Evolutionary conservation across 768 basidiomycete species (phyloP).

Genomic region (Lactarius quietus): DNA sequence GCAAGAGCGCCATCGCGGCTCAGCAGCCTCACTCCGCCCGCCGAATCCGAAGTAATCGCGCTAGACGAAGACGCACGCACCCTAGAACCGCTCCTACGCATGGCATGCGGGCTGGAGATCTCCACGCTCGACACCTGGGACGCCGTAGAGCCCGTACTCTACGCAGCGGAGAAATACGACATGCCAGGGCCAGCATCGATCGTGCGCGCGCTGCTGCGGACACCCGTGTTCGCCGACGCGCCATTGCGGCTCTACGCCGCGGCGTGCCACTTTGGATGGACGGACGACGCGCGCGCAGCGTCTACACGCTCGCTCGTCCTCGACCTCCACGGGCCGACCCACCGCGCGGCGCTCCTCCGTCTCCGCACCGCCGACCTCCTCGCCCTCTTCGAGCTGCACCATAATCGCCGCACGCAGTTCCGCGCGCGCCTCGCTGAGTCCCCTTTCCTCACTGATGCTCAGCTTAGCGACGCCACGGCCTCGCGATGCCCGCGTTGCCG

Average conservation of each 20-base stretch:
- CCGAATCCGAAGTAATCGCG: constrained; percentile 41
- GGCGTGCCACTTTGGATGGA: constrained; percentile 58
- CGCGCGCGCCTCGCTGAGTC: constrained; percentile 49
- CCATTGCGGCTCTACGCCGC: constrained; percentile 53
- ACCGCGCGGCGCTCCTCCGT: constrained; percentile 45
- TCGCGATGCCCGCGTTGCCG: constrained; percentile 54
- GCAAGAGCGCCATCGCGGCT: neutral
- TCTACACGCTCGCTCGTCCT: constrained; percentile 53
- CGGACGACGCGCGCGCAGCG: constrained; percentile 49
- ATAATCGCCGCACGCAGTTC: constrained; percentile 47
- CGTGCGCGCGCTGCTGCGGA: constrained; percentile 54
- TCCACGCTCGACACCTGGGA: constrained; percentile 49
- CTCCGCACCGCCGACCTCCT: constrained; percentile 51
- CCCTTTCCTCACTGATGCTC: constrained; percentile 41
- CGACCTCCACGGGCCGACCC: constrained; percentile 45
- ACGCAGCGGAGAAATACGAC: constrained; percentile 66
- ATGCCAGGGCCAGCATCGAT: constrained; percentile 63
- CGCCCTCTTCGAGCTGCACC: constrained; percentile 53
- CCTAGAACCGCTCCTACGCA: constrained; percentile 54
- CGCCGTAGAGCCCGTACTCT: constrained; percentile 52
- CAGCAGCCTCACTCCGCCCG: neutral
- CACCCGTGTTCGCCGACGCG: constrained; percentile 46
- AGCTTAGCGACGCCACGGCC: constrained; percentile 44
- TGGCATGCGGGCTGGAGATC: constrained; percentile 58
- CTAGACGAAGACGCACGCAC: constrained; percentile 55